A percentile compares a stretch with the other conserved stretches of the same genome.
Conservation (phyloP, 352 stramenopile species). For the Globisporangium emineosum region DNA sequence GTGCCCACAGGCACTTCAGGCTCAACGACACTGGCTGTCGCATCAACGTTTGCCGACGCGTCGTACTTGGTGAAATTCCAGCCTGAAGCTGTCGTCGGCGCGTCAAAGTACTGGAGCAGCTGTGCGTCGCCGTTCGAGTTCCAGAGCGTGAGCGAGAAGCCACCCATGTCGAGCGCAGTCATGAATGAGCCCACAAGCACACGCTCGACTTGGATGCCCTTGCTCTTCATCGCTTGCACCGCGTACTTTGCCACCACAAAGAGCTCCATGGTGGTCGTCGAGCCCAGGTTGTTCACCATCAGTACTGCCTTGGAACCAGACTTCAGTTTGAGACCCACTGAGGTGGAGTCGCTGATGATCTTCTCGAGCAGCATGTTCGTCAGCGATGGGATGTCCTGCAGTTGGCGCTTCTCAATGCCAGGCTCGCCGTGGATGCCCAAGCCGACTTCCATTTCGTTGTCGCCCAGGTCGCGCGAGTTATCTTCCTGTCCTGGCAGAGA, state of each 20-base stretch:
- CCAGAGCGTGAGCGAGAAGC: slow-evolving; percentile 90
- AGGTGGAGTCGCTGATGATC: slow-evolving; percentile 37
- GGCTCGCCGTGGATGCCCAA: slow-evolving; percentile 96
- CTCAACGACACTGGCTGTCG: slow-evolving; percentile 29
- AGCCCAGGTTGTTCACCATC: slow-evolving; percentile 96
- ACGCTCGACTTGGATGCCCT: slow-evolving; percentile 75
- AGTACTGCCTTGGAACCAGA: slow-evolving; percentile 55
- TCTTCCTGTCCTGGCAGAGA: slow-evolving; percentile 89
- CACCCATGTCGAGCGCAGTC: slow-evolving; percentile 97
- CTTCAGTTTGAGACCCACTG: slow-evolving; percentile 36
- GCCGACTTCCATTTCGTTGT: slow-evolving; percentile 90
- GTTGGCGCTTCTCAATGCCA: slow-evolving; percentile 58
- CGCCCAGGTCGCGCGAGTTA: slow-evolving; percentile 51
- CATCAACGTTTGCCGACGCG: slow-evolving; percentile 25
- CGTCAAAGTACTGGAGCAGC: slow-evolving; percentile 59
- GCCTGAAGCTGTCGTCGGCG: slow-evolving; percentile 48
- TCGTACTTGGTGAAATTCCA: slow-evolving; percentile 67
- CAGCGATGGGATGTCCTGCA: slow-evolving; percentile 46
- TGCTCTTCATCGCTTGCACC: slow-evolving; percentile 51
- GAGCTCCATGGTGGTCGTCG: slow-evolving; percentile 95
- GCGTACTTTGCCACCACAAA: slow-evolving; percentile 89
- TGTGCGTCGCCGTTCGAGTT: slow-evolving; percentile 62
- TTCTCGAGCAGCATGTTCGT: slow-evolving; percentile 53
- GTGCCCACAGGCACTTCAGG: slow-evolving; percentile 18
- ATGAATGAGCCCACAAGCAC: slow-evolving; percentile 94